A percentile compares a stretch with the other conserved stretches of the same genome.
Conservation (phyloP, 495 filamentous ascomycete species). For the Rostrohypoxylon terebratum region DNA sequence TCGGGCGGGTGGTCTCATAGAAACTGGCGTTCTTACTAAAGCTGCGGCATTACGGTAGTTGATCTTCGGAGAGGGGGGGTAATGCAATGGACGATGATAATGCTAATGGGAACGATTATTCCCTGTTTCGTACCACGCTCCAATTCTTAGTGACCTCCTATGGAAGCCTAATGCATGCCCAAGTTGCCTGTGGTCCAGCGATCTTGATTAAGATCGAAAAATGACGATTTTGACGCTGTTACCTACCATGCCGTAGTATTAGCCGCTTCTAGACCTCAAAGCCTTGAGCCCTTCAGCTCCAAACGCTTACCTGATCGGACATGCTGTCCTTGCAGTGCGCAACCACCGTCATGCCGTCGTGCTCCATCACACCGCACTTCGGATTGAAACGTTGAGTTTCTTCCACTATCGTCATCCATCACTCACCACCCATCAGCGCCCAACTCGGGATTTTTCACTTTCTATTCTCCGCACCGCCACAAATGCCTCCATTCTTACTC, state of each 20-base stretch:
- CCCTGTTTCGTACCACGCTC: not conserved
- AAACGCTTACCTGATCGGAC: slow-evolving; percentile 16
- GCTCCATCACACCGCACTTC: slow-evolving; percentile 26
- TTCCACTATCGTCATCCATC: not conserved
- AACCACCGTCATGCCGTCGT: slow-evolving; percentile 18
- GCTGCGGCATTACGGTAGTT: slow-evolving; percentile 17
- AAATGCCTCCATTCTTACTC: slow-evolving; percentile 15
- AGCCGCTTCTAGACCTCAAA: slow-evolving; percentile 26
- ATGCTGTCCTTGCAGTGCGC: slow-evolving; percentile 23
- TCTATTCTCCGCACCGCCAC: slow-evolving; percentile 24
- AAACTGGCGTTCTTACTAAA: not conserved
- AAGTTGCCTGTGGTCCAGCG: not conserved
- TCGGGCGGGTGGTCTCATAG: slow-evolving; percentile 17
- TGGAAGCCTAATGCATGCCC: slow-evolving; percentile 7
- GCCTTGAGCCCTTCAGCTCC: slow-evolving; percentile 9
- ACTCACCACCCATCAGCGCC: not conserved
- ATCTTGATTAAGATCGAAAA: not conserved
- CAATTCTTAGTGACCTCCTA: not conserved
- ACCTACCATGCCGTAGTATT: slow-evolving; percentile 14
- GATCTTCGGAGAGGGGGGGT: not conserved
- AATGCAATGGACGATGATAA: slow-evolving; percentile 17
- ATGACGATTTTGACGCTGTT: not conserved
- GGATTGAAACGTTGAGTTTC: not conserved
- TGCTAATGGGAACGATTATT: not conserved
- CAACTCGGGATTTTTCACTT: not conserved